Evolutionary conservation across 352 stramenopile genomes (phyloP), one percentile per base, ranked within the genome.

Genomic region (Aphanomyces astaci): DNA sequence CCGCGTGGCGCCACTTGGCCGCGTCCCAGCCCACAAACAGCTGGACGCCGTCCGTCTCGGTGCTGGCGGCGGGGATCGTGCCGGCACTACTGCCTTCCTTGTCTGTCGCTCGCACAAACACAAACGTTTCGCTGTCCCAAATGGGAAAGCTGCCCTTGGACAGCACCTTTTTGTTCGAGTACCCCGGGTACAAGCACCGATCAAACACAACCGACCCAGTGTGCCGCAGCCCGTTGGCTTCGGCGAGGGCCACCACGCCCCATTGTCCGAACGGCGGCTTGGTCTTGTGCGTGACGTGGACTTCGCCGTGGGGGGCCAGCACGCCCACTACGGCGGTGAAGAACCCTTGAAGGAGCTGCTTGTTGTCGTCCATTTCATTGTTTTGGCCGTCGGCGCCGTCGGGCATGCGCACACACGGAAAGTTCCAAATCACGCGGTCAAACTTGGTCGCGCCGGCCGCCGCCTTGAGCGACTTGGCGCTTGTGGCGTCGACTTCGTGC

Each of bases 281-380:
- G 40, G 95, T 98, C 79, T 99, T 99, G 81, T 99, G 96, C 53
- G 88, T 94, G 52, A 99, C 85, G 64, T 98, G 90, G 51, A 99
- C 83, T 72, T 98, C 83, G 27, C 93, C 92, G 10, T 64, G 74
- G 5, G 74, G 39, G 28, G 78, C 80, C n/a, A 94, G 68, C 32
- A 70, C 52, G 2, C 68, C 43, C 1, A 32, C 54, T 5, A 86
- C 77, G 73, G 88, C 85, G 3, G 45, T 55, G 40, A 98, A 94
- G 77, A 98, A 99, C 22, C 75, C 77, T 32, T 81, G 71, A 24
- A 98, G 71, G 0, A 99, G 76, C 63, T 85, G 64, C 71, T 97
- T 97, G 78, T 99, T 99, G 7, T 79, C 63, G 71, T 98, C 93
- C 89, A 98, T 97, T 71, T 95, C 92, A 36, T 94, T 63, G 75